Conservation (phyloP, 352 stramenopile genomes). For the Globisporangium recalcitrans region DNA sequence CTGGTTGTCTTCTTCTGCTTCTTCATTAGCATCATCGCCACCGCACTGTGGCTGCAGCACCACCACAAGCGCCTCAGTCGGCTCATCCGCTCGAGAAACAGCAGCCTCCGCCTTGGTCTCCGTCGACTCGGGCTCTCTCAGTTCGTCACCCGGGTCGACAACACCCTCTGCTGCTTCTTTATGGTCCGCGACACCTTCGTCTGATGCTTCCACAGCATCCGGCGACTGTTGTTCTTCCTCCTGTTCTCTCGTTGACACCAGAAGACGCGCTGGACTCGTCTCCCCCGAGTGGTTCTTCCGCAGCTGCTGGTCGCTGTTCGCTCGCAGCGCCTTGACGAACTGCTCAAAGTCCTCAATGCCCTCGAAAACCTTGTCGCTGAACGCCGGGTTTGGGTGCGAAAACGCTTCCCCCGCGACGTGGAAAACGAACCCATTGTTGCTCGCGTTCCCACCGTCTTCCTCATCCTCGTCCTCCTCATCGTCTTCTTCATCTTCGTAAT, state of each 20-base stretch:
- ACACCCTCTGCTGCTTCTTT: not conserved
- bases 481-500: constrained; percentile 11
- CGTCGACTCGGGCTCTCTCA: constrained; percentile 16
- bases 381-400: constrained; percentile 40
- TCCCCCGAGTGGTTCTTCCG: not conserved
- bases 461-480: constrained; percentile 26
- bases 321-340: constrained; percentile 42
- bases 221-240: not conserved
- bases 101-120: not conserved
- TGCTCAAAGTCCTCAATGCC: constrained; percentile 44
- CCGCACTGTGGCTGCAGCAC: not conserved
- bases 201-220: not conserved
- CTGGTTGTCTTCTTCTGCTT: constrained; percentile 6
- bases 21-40: not conserved
- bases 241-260: not conserved
- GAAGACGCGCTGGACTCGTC: not conserved
- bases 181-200: not conserved
- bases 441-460: constrained; percentile 16
- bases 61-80: not conserved
- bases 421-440: constrained; percentile 28
- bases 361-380: constrained; percentile 41
- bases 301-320: constrained; percentile 9
- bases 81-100: not conserved
- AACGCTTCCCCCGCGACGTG: constrained; percentile 53
- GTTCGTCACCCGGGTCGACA: not conserved